Percentiles rank a stretch among this genome's conserved stretches.
Evolutionary conservation across 2,329 filamentous ascomycete species (phyloP).

Genomic region (Clathrospora elynae): DNA sequence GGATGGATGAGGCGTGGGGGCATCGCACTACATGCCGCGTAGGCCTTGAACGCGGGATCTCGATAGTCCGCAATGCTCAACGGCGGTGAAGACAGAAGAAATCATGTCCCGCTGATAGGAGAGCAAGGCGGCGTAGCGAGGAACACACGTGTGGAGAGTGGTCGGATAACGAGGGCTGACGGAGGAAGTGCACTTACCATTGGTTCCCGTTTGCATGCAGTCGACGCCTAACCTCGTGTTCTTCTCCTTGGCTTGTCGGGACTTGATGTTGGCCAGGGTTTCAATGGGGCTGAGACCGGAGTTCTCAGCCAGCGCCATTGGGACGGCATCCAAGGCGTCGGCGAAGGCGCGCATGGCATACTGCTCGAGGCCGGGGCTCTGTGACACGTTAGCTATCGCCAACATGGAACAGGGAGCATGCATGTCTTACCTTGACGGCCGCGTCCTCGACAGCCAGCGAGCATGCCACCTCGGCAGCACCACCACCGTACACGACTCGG

Average conservation of each 20-base stretch:
- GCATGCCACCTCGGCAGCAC: slow-evolving; percentile 96
- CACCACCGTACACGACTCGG: slow-evolving; percentile 95
- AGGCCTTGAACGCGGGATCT: slow-evolving; percentile 20
- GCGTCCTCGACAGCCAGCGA: slow-evolving; percentile 94
- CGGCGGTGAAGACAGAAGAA: slow-evolving; percentile 24
- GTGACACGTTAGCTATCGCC: slow-evolving; percentile 20
- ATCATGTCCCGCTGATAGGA: slow-evolving; percentile 7
- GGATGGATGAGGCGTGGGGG: slow-evolving; percentile 34
- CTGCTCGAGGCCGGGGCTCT: slow-evolving; percentile 94
- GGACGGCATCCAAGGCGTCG: slow-evolving; percentile 89
- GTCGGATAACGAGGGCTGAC: slow-evolving; percentile 8
- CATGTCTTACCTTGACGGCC: slow-evolving; percentile 69
- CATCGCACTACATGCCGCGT: slow-evolving; percentile 24
- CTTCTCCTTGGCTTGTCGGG: slow-evolving; percentile 88
- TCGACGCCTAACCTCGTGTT: slow-evolving; percentile 85
- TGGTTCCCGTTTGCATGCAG: slow-evolving; percentile 94
- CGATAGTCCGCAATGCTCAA: slow-evolving; percentile 12
- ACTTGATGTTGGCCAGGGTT: slow-evolving; percentile 92
- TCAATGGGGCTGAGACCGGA: slow-evolving; percentile 95
- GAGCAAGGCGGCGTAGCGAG: background rate
- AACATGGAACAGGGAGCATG: background rate
- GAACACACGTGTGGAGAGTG: slow-evolving; percentile 6
- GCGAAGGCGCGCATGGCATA: slow-evolving; percentile 99
- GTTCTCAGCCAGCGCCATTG: slow-evolving; percentile 97
- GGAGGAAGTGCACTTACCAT: slow-evolving; percentile 61